Evolutionary conservation across 371 early-diverging fungal species (phyloP).

Genomic region (Entomophthora muscae): DNA sequence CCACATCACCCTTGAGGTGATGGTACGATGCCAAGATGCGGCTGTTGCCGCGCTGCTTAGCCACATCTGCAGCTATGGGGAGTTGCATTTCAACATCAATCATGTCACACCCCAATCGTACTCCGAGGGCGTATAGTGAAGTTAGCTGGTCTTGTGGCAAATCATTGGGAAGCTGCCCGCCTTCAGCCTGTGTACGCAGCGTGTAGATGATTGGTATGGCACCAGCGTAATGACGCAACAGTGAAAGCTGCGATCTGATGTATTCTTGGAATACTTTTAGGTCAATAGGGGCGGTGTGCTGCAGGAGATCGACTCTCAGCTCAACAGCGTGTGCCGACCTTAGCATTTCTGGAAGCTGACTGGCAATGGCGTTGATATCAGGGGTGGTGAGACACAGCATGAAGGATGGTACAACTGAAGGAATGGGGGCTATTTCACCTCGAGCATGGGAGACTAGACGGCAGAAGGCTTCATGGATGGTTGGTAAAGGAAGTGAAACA

Average conservation of each 20-base stretch:
- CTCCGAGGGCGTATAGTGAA: slow-evolving; percentile 37
- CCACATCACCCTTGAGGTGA: slow-evolving; percentile 39
- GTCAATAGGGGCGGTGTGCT: slow-evolving; percentile 20
- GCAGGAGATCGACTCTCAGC: slow-evolving; percentile 77
- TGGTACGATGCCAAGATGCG: slow-evolving; percentile 82
- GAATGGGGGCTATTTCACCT: slow-evolving; percentile 23
- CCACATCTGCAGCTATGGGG: slow-evolving; percentile 25
- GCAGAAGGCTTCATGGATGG: slow-evolving; percentile 47
- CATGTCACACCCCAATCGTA: slow-evolving; percentile 83
- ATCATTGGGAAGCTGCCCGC: slow-evolving; percentile 61
- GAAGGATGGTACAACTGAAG: slow-evolving; percentile 22
- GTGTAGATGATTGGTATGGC: slow-evolving; percentile 80
- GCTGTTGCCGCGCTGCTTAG: slow-evolving; percentile 30
- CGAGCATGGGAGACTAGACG: slow-evolving; percentile 44
- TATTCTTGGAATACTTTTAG: slow-evolving; percentile 30
- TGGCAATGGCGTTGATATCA: slow-evolving; percentile 32
- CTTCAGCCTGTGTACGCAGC: slow-evolving; percentile 74
- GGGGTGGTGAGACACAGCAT: slow-evolving; percentile 81
- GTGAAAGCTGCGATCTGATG: slow-evolving; percentile 57
- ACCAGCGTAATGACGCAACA: slow-evolving; percentile 45
- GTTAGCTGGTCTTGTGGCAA: slow-evolving; percentile 38
- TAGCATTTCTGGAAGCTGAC: slow-evolving; percentile 31
- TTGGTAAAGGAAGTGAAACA: slow-evolving; percentile 31
- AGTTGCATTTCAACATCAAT: slow-evolving; percentile 73
- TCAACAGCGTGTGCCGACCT: slow-evolving; percentile 83